phyloP scores from a whole-genome alignment of 805 yeast genomes.

The Maudiozyma barnettii region DNA sequence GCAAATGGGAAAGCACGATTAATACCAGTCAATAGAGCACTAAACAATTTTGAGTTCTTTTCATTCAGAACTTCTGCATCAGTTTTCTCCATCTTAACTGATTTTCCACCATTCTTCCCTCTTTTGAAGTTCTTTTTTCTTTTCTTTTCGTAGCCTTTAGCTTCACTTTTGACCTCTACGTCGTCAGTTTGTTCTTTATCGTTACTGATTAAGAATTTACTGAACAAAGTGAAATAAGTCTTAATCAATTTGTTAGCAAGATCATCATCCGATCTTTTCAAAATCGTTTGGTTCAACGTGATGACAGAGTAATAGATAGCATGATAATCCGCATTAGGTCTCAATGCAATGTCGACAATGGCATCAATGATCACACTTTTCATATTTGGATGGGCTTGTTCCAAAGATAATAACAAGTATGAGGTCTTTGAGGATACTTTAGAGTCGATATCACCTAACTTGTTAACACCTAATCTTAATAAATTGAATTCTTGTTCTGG shows the following conservation, averaged over 20 bases:
- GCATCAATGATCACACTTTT: slow-evolving; percentile 69
- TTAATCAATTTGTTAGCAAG: slow-evolving; percentile 76
- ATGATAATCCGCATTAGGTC: slow-evolving; percentile 71
- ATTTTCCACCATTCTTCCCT: slow-evolving; percentile 83
- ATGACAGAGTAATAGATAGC: slow-evolving; percentile 80
- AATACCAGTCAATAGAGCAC: slow-evolving; percentile 88
- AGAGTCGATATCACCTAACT: slow-evolving; percentile 86
- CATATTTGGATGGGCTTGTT: slow-evolving; percentile 95
- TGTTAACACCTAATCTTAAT: slow-evolving; percentile 80
- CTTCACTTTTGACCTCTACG: slow-evolving; percentile 24
- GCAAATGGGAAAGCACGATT: slow-evolving; percentile 95
- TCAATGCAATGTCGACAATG: slow-evolving; percentile 70
- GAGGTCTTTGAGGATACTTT: slow-evolving; percentile 87
- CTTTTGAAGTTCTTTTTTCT: slow-evolving; percentile 69
- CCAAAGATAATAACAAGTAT: slow-evolving; percentile 63
- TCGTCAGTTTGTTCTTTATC: slow-evolving; percentile 41
- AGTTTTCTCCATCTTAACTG: slow-evolving; percentile 52
- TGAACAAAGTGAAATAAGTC: slow-evolving; percentile 80
- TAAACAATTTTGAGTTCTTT: slow-evolving; percentile 71
- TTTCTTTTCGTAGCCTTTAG: slow-evolving; percentile 42
- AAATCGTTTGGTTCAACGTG: slow-evolving; percentile 86
- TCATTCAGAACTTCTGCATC: slow-evolving; percentile 64
- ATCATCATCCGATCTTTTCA: slow-evolving; percentile 66
- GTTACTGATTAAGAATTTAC: slow-evolving; percentile 64
- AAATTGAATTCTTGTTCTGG: slow-evolving; percentile 96